A percentile compares a stretch with the other conserved stretches of the same genome.
Conservation (phyloP, 129 eudicot genomes). For the Apium graveolens region DNA sequence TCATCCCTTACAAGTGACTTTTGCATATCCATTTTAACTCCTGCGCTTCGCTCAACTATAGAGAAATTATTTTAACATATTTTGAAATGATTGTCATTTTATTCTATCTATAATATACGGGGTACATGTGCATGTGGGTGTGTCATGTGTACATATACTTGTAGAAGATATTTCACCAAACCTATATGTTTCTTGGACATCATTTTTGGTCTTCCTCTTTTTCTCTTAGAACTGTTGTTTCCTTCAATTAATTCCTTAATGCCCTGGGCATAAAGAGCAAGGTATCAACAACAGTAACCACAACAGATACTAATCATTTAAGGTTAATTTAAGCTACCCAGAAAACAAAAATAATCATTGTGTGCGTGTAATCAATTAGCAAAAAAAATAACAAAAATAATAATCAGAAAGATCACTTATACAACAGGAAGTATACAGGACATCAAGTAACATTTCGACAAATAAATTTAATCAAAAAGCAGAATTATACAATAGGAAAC, state of each 20-base stretch:
- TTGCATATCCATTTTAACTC: slow-evolving; percentile 5
- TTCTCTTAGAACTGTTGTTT: not conserved
- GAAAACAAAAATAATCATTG: not conserved
- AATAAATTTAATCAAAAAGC: not conserved
- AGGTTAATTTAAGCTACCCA: not conserved
- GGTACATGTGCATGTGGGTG: not conserved
- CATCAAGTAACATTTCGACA: not conserved
- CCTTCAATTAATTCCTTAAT: not conserved
- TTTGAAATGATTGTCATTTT: not conserved
- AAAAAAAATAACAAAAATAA: not conserved
- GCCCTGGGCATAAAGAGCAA: not conserved
- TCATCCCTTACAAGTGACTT: not conserved
- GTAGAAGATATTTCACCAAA: not conserved
- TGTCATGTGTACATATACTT: not conserved
- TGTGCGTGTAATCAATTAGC: too few species aligned
- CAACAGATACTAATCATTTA: not conserved
- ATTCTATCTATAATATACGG: not conserved
- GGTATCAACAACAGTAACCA: not conserved
- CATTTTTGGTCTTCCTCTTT: not conserved
- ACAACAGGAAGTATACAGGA: not conserved
- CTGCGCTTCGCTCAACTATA: not conserved
- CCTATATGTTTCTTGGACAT: not conserved
- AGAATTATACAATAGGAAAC: not conserved
- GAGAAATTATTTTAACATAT: not conserved
- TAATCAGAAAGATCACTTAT: not conserved